Base-by-base conservation (phyloP, 2,329 filamentous ascomycete species). In the Talaromyces sp. region DNA sequence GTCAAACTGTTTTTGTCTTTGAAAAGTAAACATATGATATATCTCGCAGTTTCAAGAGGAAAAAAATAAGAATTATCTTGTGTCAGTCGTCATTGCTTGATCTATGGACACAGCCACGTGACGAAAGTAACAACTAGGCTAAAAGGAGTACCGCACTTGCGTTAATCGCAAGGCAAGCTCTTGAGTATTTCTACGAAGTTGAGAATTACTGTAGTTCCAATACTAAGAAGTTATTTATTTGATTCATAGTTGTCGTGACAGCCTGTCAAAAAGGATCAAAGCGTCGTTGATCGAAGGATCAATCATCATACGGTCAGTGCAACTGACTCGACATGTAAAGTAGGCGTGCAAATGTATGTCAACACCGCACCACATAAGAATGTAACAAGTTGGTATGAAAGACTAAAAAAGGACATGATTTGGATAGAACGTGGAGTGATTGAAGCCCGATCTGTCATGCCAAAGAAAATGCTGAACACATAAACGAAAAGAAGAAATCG, bases 191-290 rank as follows among this genome's bases (percentile, higher is more conserved):
- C 27, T 52, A 52, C 48, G 11, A 16, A 13, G n/a, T 10, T 10
- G 6, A 8, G 19, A 56, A 11, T 19, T 37, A 56, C 33, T 8
- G 16, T 6, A 3, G n/a, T 13, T 9, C 6, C 0, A 19, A 14
- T 9, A 22, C 19, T 22, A 14, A 7, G 1, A 37, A 22, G 10
- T 37, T 22, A 56, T 37, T 56, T 56, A 33, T 45, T 41, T 59
- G 22, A 45, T 62, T 65, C 64, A 65, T 59, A 57, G 54, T 65
- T 57, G 33, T 65, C 63, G 57, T 65, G 58, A 65, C 58, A n/a
- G 61, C 33, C 60, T 58, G 58, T 65, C 57, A 58, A 62, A 65
- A 35, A 65, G 33, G 52, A 56, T 31, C 43, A 56, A 65, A 61
- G 37, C 37, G 33, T 61, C 33, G 45, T 27, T 60, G 57, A 62